Evolutionary conservation across 345 rosid species (phyloP).

Genomic region (Rhizophora mangle): DNA sequence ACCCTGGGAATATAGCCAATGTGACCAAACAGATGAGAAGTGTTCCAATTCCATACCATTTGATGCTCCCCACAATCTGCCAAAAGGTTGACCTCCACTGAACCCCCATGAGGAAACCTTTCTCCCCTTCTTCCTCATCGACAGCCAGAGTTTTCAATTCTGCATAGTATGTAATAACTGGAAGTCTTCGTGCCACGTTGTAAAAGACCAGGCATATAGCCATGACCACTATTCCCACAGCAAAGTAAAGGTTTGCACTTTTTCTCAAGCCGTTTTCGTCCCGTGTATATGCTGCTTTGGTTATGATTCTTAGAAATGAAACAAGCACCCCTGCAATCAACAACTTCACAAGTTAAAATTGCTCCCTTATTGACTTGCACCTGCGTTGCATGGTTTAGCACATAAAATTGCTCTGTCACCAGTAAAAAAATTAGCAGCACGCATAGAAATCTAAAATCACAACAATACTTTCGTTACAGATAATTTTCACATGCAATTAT

Average conservation of each 20-base stretch:
- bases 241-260: slow-evolving; percentile 78
- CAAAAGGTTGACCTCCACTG: slow-evolving; percentile 63
- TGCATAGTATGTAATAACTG: slow-evolving; percentile 68
- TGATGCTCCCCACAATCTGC: slow-evolving; percentile 56
- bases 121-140: slow-evolving; percentile 46
- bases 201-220: slow-evolving; percentile 58
- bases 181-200: slow-evolving; percentile 72
- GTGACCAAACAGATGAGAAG: slow-evolving; percentile 68
- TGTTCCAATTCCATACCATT: slow-evolving; percentile 75
- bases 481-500: no score
- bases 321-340: slow-evolving; percentile 79
- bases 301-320: slow-evolving; percentile 68
- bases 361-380: no score
- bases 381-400: no score
- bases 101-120: slow-evolving; percentile 48
- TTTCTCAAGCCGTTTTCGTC: slow-evolving; percentile 65
- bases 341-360: slow-evolving; percentile 3
- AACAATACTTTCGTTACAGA: no score
- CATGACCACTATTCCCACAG: slow-evolving; percentile 70
- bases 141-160: slow-evolving; percentile 56
- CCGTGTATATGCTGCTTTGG: slow-evolving; percentile 77
- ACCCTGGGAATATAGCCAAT: slow-evolving; percentile 85
- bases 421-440: no score
- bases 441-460: no score
- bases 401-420: no score